phyloP scores from a whole-genome alignment of 2,329 filamentous ascomycete species.

The Fusarium sp. region DNA sequence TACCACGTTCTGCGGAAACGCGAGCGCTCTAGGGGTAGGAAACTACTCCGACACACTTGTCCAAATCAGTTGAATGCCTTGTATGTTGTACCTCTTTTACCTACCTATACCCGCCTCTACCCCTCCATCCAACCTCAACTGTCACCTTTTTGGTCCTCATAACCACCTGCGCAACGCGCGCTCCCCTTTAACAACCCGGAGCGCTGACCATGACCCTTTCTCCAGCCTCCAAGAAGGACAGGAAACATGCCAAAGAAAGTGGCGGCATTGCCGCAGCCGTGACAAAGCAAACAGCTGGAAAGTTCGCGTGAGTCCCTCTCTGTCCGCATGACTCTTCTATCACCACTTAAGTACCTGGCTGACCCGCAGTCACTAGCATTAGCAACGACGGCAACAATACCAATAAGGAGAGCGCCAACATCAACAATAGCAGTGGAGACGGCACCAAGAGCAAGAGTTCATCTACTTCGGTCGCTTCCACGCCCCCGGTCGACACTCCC shows the following conservation, averaged over 20 bases:
- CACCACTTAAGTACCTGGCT: slow-evolving; percentile 37
- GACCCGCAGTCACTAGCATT: slow-evolving; percentile 39
- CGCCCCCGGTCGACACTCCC: slow-evolving; percentile 58
- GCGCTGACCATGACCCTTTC: slow-evolving; percentile 44
- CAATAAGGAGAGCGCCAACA: slow-evolving; percentile 46
- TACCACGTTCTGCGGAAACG: slow-evolving; percentile 47
- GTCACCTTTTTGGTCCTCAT: slow-evolving; percentile 17
- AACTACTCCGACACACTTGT: slow-evolving; percentile 48
- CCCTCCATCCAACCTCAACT: slow-evolving; percentile 21
- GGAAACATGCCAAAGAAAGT: slow-evolving; percentile 65
- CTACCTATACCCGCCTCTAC: slow-evolving; percentile 26
- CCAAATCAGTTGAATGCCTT: slow-evolving; percentile 53
- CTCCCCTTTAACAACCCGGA: slow-evolving; percentile 16
- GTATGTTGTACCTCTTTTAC: slow-evolving; percentile 45
- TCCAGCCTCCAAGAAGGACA: slow-evolving; percentile 62
- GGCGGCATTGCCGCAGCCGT: slow-evolving; percentile 64
- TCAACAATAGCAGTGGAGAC: slow-evolving; percentile 45
- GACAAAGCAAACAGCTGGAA: slow-evolving; percentile 63
- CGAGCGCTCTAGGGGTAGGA: slow-evolving; percentile 46
- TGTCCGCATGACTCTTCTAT: slow-evolving; percentile 47
- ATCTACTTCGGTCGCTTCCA: slow-evolving; percentile 57
- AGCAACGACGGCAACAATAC: slow-evolving; percentile 46
- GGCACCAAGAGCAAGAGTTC: slow-evolving; percentile 51
- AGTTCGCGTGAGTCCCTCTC: slow-evolving; percentile 59
- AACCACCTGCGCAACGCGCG: slow-evolving; percentile 33